Conservation (phyloP, 1,139 yeast species). For the Yamadazyma triangularis region DNA sequence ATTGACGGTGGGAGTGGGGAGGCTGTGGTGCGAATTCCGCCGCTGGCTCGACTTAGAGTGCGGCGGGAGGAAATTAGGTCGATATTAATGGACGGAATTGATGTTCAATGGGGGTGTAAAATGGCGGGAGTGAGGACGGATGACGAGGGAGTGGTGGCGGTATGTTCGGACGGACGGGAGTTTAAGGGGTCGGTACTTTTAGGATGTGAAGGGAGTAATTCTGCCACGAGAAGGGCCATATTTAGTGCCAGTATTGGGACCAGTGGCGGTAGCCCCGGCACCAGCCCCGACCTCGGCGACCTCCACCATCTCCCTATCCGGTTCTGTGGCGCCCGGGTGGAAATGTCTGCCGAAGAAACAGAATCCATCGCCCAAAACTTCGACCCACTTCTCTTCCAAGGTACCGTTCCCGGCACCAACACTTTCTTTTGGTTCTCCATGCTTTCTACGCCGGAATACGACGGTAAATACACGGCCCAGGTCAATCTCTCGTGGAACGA, state of each 20-base stretch:
- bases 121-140: conserved; percentile 8
- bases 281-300: conserved; percentile 14
- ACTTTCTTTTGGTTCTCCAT: conserved; percentile 25
- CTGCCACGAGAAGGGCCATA: conserved; percentile 15
- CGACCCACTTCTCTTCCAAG: conserved; percentile 24
- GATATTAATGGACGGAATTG: conserved; percentile 15
- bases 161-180: conserved; percentile 14
- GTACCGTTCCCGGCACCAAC: conserved; percentile 19
- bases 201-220: conserved; percentile 23
- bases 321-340: conserved; percentile 21
- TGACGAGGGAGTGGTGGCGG: conserved; percentile 12
- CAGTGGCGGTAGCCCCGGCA: too few species aligned
- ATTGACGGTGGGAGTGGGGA: conserved; percentile 22
- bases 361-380: conserved; percentile 13
- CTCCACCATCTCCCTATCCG: conserved; percentile 19
- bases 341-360: conserved; percentile 15
- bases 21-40: conserved; percentile 20
- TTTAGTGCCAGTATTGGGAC: too few species aligned
- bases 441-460: conserved; percentile 19
- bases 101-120: conserved; percentile 22
- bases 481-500: conserved; percentile 18
- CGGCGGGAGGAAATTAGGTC: conserved; percentile 22
- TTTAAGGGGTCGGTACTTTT: conserved; percentile 18
- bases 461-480: conserved; percentile 15
- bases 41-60: conserved; percentile 20